Conservation (phyloP, 2,329 filamentous ascomycete genomes). For the Colletotrichum trifolii region DNA sequence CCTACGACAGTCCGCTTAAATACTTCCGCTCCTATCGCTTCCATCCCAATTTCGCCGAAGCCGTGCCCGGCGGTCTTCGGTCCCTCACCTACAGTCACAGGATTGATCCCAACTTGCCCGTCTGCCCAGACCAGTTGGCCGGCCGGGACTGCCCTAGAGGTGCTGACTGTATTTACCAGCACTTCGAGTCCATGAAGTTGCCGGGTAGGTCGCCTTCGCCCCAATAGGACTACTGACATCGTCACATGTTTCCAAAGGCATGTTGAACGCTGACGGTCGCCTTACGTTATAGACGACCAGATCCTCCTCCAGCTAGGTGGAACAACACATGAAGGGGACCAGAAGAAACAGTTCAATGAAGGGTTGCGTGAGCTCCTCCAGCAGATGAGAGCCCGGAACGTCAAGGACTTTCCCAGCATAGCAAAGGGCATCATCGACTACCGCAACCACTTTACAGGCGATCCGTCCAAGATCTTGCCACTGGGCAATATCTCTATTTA, state of each 20-base stretch:
- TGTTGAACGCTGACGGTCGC: constrained; percentile 59
- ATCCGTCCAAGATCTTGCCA: constrained; percentile 71
- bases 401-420: constrained; percentile 75
- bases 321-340: constrained; percentile 70
- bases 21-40: constrained; percentile 91
- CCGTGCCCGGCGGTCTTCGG: constrained; percentile 80
- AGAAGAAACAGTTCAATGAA: constrained; percentile 70
- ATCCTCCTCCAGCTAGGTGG: constrained; percentile 79
- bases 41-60: constrained; percentile 78
- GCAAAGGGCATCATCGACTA: constrained; percentile 75
- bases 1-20: constrained; percentile 86
- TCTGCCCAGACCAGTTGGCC: constrained; percentile 82
- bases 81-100: constrained; percentile 95
- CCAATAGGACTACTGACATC: constrained; percentile 32
- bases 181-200: constrained; percentile 79
- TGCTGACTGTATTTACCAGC: constrained; percentile 77
- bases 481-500: constrained; percentile 60
- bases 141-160: constrained; percentile 78
- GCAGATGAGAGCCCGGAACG: constrained; percentile 67
- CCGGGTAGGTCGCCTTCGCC: constrained; percentile 72
- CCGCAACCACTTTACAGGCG: constrained; percentile 71
- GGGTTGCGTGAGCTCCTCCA: constrained; percentile 72
- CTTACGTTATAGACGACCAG: constrained; percentile 70
- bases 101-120: constrained; percentile 78
- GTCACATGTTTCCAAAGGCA: constrained; percentile 47